Percentiles rank a stretch among this genome's conserved stretches.
phyloP scores from a whole-genome alignment of 2,329 filamentous ascomycete species.

The Trichophyton verrucosum region DNA sequence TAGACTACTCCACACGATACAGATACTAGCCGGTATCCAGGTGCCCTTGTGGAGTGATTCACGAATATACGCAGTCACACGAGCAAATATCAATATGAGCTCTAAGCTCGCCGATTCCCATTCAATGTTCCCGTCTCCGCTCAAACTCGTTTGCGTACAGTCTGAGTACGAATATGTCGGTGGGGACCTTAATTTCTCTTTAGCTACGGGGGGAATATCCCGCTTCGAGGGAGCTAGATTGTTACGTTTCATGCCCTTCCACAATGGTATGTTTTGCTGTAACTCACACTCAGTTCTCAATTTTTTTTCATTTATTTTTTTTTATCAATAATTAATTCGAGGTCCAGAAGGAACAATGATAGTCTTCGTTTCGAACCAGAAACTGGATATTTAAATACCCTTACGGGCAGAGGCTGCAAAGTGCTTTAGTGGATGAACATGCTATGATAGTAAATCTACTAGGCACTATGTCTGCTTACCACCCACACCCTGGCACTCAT shows the following conservation, averaged over 20 bases:
- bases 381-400: not conserved
- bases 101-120: not conserved
- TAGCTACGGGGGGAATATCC: not conserved
- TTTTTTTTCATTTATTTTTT: not conserved
- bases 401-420: not conserved
- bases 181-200: not conserved
- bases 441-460: too few relatives aligned
- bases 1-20: conserved; percentile 55
- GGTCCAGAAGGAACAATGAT: not conserved
- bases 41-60: not conserved
- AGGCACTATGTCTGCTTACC: not conserved
- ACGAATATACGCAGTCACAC: not conserved
- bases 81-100: too few relatives aligned
- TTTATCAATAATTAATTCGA: not conserved
- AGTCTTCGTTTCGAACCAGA: not conserved
- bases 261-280: not conserved
- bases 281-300: not conserved
- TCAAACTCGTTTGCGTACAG: not conserved
- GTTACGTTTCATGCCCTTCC: not conserved
- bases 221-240: not conserved
- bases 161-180: not conserved
- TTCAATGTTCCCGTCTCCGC: not conserved
- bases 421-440: not conserved
- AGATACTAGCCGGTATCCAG: conserved; percentile 41
- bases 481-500: not conserved